Evolutionary conservation across 257 asterid genomes (phyloP).

Genomic region (Plantago elongata): DNA sequence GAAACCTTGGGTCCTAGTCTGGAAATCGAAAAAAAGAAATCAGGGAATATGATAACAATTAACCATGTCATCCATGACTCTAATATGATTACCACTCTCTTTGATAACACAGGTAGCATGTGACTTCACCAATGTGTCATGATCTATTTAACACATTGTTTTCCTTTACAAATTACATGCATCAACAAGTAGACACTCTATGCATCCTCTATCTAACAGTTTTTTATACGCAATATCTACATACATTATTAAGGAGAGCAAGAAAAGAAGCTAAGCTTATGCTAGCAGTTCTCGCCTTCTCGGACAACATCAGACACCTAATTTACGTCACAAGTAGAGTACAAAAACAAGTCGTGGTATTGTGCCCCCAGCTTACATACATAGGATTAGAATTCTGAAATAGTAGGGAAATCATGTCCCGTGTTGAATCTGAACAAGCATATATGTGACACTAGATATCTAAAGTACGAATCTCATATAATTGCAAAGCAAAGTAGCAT

Average conservation of each 20-base stretch:
- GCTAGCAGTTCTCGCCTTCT: neutral
- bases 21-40: conserved; percentile 16
- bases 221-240: no score
- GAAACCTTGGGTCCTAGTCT: conserved; percentile 91
- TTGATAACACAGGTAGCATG: neutral
- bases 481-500: neutral
- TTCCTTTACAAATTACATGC: neutral
- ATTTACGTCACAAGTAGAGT: no score
- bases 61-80: neutral
- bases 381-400: neutral
- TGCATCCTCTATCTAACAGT: no score
- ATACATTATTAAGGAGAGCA: no score
- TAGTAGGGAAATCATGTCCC: neutral
- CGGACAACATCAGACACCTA: no score
- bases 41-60: conserved; percentile 6
- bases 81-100: neutral
- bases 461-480: neutral
- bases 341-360: neutral
- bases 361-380: neutral
- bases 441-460: neutral
- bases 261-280: neutral
- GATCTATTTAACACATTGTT: neutral
- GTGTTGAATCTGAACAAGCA: neutral
- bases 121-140: neutral
- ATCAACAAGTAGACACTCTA: neutral